Evolutionary conservation across 805 yeast genomes (phyloP).

Genomic region (Sugiyamaella americana): DNA sequence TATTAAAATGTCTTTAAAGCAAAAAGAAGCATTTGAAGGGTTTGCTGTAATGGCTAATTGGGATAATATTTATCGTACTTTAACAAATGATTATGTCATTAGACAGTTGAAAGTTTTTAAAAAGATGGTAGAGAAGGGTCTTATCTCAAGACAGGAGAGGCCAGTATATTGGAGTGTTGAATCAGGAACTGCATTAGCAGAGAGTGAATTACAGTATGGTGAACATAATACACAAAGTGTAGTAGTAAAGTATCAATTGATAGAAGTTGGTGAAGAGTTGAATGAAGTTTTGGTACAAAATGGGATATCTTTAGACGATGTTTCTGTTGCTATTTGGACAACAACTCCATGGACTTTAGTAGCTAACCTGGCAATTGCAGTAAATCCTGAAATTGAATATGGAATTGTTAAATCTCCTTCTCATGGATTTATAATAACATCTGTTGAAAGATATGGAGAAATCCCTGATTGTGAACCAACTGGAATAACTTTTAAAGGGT

Average conservation of each 20-base stretch:
- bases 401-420: slow-evolving; percentile 38
- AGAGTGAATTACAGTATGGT: slow-evolving; percentile 89
- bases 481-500: slow-evolving; percentile 37
- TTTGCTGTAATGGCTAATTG: slow-evolving; percentile 85
- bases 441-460: slow-evolving; percentile 40
- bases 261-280: slow-evolving; percentile 23
- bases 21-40: slow-evolving; percentile 54
- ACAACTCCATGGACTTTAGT: slow-evolving; percentile 98
- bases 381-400: slow-evolving; percentile 55
- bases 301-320: background rate
- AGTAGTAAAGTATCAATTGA: slow-evolving; percentile 60
- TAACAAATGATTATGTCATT: slow-evolving; percentile 63
- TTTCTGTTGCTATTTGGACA: slow-evolving; percentile 67
- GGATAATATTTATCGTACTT: slow-evolving; percentile 55
- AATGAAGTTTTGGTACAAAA: background rate
- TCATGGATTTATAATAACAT: slow-evolving; percentile 51
- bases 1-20: slow-evolving; percentile 53
- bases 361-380: slow-evolving; percentile 77
- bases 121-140: slow-evolving; percentile 53
- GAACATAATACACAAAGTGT: slow-evolving; percentile 66
- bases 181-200: slow-evolving; percentile 90
- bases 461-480: slow-evolving; percentile 25
- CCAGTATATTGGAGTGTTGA: slow-evolving; percentile 99
- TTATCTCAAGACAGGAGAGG: slow-evolving; percentile 77
- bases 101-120: slow-evolving; percentile 69